phyloP scores from a whole-genome alignment of 2,329 filamentous ascomycete species.

The Calonectria leucothoes region DNA sequence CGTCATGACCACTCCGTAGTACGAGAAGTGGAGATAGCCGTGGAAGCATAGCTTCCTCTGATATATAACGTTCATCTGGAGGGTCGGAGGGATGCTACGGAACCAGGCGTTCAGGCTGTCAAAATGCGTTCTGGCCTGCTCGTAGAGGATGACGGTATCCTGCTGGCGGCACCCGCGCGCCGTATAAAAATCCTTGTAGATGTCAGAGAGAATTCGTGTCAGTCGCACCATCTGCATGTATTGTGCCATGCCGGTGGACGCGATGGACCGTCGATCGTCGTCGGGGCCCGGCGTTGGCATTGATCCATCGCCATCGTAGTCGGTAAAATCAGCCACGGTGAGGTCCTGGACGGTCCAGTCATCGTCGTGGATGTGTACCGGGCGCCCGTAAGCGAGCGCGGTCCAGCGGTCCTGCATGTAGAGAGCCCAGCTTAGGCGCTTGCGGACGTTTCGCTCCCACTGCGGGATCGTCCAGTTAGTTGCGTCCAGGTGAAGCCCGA shows the following conservation, averaged over 20 bases:
- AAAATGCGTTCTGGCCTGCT: constrained; percentile 60
- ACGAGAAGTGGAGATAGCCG: constrained; percentile 58
- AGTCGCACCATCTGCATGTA: constrained; percentile 61
- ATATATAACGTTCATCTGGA: constrained; percentile 56
- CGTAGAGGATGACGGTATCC: constrained; percentile 51
- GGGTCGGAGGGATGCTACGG: constrained; percentile 53
- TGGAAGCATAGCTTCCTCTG: constrained; percentile 54
- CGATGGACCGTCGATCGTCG: constrained; percentile 46
- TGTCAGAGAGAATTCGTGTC: constrained; percentile 58
- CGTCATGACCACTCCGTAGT: constrained; percentile 59
- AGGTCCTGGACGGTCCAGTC: constrained; percentile 45
- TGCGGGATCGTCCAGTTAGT: constrained; percentile 66
- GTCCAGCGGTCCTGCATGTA: constrained; percentile 72
- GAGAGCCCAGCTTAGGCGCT: constrained; percentile 68
- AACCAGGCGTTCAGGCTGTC: constrained; percentile 61
- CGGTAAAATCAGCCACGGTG: constrained; percentile 48
- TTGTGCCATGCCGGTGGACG: constrained; percentile 52
- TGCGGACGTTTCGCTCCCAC: constrained; percentile 68
- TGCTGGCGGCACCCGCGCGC: constrained; percentile 43
- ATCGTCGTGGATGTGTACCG: constrained; percentile 45
- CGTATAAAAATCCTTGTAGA: constrained; percentile 59
- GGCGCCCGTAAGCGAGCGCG: constrained; percentile 43
- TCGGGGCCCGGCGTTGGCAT: constrained; percentile 29
- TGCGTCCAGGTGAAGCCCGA: constrained; percentile 67
- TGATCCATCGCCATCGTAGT: constrained; percentile 35